A percentile compares a stretch with the other conserved stretches of the same genome.
phyloP scores from a whole-genome alignment of 2,329 filamentous ascomycete species.

The Diaporthe australafricana region DNA sequence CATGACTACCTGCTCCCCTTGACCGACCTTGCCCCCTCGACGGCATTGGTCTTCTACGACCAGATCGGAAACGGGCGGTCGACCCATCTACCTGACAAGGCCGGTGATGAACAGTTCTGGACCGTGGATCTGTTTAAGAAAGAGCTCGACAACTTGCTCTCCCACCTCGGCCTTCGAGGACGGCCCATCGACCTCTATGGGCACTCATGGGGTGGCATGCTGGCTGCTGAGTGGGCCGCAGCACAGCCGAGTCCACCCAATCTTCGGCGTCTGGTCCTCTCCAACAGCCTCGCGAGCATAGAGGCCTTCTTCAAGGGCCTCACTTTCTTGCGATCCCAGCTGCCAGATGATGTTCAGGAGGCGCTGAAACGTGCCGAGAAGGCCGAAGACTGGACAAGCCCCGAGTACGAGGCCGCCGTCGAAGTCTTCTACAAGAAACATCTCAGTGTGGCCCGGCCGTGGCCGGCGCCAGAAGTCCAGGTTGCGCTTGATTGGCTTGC shows the following conservation, averaged over 20 bases:
- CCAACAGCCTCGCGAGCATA: constrained; percentile 47
- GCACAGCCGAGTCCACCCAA: constrained; percentile 31
- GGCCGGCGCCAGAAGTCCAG: constrained; percentile 49
- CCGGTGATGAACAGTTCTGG: constrained; percentile 41
- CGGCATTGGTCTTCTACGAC: constrained; percentile 64
- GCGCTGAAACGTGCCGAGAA: constrained; percentile 43
- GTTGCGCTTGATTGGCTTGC: constrained; percentile 46
- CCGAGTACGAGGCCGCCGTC: constrained; percentile 46
- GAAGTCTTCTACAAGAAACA: constrained; percentile 48
- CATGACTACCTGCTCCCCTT: constrained; percentile 56
- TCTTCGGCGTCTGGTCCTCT: constrained; percentile 45
- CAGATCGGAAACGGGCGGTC: constrained; percentile 63
- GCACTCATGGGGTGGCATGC: constrained; percentile 35
- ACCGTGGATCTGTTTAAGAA: constrained; percentile 41
- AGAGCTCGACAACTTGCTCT: constrained; percentile 42
- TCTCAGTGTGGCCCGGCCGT: constrained; percentile 42
- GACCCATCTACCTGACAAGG: constrained; percentile 58
- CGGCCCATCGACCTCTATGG: constrained; percentile 38
- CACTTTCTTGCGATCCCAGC: constrained; percentile 36
- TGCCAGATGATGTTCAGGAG: constrained; percentile 41
- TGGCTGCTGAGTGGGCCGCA: constrained; percentile 31
- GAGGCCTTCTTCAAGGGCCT: constrained; percentile 39
- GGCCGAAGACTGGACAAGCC: constrained; percentile 43
- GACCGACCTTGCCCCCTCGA: constrained; percentile 46
- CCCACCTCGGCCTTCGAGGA: constrained; percentile 35